These are phyloP conservation scores for Arabidopsis suecica DNA, from an alignment of 345 rosid species.

Conservation along the genomic window DNA sequence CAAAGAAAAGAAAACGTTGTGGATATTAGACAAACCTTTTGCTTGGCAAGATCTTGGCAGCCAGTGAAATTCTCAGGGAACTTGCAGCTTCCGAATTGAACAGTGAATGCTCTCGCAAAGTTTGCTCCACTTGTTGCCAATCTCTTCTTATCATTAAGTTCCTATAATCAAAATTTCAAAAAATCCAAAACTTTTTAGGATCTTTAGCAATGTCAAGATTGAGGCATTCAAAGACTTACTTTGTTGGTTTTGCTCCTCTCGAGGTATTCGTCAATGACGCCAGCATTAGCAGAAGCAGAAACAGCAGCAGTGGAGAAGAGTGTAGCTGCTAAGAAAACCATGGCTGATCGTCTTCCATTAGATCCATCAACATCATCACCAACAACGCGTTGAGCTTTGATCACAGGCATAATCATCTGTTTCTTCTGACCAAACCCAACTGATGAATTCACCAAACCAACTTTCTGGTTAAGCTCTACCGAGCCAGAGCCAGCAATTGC, in stretches of 20 bases:
- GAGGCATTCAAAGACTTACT: constrained; percentile 50
- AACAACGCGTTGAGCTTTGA: constrained; percentile 61
- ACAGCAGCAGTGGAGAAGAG: constrained; percentile 70
- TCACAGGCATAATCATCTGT: constrained; percentile 58
- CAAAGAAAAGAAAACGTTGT: not conserved
- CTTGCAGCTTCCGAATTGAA: constrained; percentile 88
- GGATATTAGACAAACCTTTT: constrained; percentile 57
- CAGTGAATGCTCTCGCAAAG: constrained; percentile 95
- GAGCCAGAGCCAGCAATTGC: constrained; percentile 67
- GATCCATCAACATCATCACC: constrained; percentile 42
- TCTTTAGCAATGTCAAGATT: constrained; percentile 14
- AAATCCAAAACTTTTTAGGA: not conserved
- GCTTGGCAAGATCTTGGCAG: constrained; percentile 99
- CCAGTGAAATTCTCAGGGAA: constrained; percentile 99
- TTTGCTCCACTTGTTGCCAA: constrained; percentile 97
- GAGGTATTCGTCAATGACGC: constrained; percentile 90
- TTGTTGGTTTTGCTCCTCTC: constrained; percentile 96
- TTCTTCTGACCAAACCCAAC: constrained; percentile 49
- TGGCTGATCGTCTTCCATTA: constrained; percentile 79
- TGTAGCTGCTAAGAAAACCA: constrained; percentile 72
- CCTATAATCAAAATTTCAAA: constrained; percentile 50
- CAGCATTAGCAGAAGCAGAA: constrained; percentile 77
- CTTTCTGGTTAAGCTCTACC: constrained; percentile 67
- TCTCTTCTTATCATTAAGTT: constrained; percentile 94
- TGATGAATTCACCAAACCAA: constrained; percentile 49